A percentile compares a stretch with the other conserved stretches of the same genome.
phyloP scores from a whole-genome alignment of 495 filamentous ascomycete genomes.

The Neurospora discreta region DNA sequence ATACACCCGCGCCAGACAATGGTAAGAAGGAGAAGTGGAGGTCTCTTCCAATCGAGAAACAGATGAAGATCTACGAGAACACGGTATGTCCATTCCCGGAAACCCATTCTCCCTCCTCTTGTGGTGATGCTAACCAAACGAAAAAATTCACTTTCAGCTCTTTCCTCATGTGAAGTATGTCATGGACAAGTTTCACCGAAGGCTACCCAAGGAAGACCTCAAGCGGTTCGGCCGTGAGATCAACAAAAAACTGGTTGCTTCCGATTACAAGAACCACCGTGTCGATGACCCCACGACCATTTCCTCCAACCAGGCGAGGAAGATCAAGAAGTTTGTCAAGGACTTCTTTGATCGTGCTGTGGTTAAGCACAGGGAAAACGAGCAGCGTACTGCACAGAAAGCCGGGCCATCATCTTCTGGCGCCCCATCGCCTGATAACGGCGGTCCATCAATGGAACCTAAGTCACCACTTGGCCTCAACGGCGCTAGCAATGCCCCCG shows the following conservation, averaged over 20 bases:
- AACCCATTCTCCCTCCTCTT: background rate
- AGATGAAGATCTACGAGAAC: conserved; percentile 87
- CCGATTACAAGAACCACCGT: conserved; percentile 77
- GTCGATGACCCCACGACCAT: conserved; percentile 70
- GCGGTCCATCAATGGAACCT: background rate
- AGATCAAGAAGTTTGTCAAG: conserved; percentile 70
- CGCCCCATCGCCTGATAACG: background rate
- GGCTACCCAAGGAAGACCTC: conserved; percentile 75
- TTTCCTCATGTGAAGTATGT: conserved; percentile 75
- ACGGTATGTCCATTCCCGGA: conserved; percentile 45
- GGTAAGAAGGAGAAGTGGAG: conserved; percentile 76
- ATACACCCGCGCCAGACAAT: conserved; percentile 42
- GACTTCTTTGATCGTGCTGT: conserved; percentile 79
- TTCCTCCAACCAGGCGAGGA: conserved; percentile 64
- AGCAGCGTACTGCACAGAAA: conserved; percentile 37
- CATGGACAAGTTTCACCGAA: conserved; percentile 72
- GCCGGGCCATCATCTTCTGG: background rate
- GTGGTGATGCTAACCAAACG: conserved; percentile 15
- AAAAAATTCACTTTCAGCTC: conserved; percentile 49
- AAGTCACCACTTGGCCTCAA: background rate
- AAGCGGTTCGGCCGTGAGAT: conserved; percentile 83
- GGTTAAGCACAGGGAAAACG: conserved; percentile 56
- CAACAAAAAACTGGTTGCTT: conserved; percentile 75
- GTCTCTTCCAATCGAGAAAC: conserved; percentile 66
- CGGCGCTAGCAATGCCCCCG: conserved; percentile 12